Conservation (phyloP, 108 stramenopile genomes). For the Skeletonema grethae region DNA sequence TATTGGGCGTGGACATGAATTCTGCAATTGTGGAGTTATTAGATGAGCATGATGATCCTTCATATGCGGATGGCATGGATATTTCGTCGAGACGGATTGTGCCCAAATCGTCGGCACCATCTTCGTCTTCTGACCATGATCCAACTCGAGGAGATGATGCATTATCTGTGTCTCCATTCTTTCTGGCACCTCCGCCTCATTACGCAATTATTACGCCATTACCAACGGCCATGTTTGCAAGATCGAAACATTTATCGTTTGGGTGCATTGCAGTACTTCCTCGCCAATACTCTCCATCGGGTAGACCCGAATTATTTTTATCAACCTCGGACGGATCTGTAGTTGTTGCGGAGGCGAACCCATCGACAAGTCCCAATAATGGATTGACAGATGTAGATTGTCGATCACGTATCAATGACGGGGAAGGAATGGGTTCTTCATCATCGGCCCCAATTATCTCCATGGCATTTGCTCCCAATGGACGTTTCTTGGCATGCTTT, state of each 20-base stretch:
- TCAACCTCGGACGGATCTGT: slow-evolving; percentile 83
- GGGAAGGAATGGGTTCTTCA: slow-evolving; percentile 3
- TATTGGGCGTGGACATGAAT: slow-evolving; percentile 62
- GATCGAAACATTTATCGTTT: slow-evolving; percentile 52
- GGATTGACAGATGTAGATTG: slow-evolving; percentile 82
- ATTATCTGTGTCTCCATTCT: slow-evolving; percentile 8
- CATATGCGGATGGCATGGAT: slow-evolving; percentile 63
- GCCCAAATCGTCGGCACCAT: not conserved
- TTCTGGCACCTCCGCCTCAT: slow-evolving; percentile 53
- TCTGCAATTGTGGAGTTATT: slow-evolving; percentile 79
- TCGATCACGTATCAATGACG: slow-evolving; percentile 58
- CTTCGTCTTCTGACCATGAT: not conserved
- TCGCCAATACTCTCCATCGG: slow-evolving; percentile 61
- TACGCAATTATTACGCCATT: slow-evolving; percentile 74
- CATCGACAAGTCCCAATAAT: slow-evolving; percentile 50
- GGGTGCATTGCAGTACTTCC: slow-evolving; percentile 72
- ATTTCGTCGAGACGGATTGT: slow-evolving; percentile 44
- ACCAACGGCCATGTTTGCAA: slow-evolving; percentile 64
- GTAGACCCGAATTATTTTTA: slow-evolving; percentile 80
- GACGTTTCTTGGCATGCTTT: slow-evolving; percentile 94
- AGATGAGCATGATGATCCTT: slow-evolving; percentile 76
- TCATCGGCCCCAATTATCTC: slow-evolving; percentile 70
- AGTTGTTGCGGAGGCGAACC: slow-evolving; percentile 54
- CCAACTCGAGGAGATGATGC: slow-evolving; percentile 7
- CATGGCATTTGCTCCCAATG: slow-evolving; percentile 94